Evolutionary conservation across 345 rosid species (phyloP), one percentile per base, ranked within the genome.

Genomic region (Eucalyptus marginata): DNA sequence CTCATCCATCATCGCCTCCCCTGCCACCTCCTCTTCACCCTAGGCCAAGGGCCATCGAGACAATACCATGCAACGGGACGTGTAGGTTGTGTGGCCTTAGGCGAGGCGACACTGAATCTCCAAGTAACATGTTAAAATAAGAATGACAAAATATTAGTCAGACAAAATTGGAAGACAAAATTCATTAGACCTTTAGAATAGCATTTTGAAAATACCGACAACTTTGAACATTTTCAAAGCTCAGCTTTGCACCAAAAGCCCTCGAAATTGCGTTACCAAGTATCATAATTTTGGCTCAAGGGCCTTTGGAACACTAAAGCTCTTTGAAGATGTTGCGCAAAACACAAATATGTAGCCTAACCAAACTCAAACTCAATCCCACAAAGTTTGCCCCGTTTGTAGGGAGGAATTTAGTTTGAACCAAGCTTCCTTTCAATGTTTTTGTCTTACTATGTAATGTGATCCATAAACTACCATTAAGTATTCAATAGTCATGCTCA

Each of bases 391-490:
- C 7, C 46, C 4, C 2, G 8, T 18, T 71, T 71, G 46, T 71
- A 17, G 13, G 81, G 46, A 71, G 25, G 44, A 71, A 36, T 71
- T 71, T 36, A 36, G 46, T 71, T 71, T 36, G 25, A 71, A 18
- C 81, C 46, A 71, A 36, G 25, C 81, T 71, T 36, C 8, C 4
- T 36, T 71, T 36, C 6, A 40, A 10, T 5, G 4, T 76, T 76
- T 76, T 20, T 18, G 8, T 2, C 7, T 40, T 7, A 36, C 2
- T 36, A 0, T 1, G 5, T 4, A 33, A 71, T 36, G 15, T 20
- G 8, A 20, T 76, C 2, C 25, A 3, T 20, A 40, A 71, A 76
- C 46, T 36, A 76, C 13, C 0, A 0, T 1, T 36, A 36, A 76
- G 43, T 76, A 36, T 76, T 76, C 13, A 36, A 17, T 33, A 71